These are phyloP conservation scores for Conringia planisiliqua DNA, from an alignment of 345 rosid genomes.

Conservation along the genomic window DNA sequence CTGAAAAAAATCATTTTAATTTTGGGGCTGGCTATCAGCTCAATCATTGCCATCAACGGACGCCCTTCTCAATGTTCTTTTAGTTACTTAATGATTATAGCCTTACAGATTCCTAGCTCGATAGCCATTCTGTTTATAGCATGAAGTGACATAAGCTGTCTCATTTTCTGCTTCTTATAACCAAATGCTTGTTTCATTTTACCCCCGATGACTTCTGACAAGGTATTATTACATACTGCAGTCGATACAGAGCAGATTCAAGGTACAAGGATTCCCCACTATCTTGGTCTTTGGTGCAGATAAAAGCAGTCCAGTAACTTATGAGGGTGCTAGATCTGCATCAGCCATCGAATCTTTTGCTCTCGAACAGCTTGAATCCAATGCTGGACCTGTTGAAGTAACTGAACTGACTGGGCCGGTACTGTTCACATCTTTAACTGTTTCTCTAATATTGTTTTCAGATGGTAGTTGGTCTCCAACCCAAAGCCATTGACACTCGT, in stretches of 20 bases:
- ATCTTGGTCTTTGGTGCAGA: conserved; percentile 91
- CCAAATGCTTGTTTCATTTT: background rate
- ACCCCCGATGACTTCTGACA: conserved; percentile 9
- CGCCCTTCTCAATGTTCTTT: too few relatives aligned
- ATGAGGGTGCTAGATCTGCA: conserved; percentile 91
- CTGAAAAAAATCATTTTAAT: background rate
- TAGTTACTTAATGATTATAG: too few relatives aligned
- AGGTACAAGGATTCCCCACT: conserved; percentile 93
- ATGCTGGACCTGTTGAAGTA: conserved; percentile 79
- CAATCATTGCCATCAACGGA: too few relatives aligned
- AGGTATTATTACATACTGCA: conserved; percentile 35
- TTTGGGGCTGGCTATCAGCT: background rate
- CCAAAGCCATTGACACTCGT: background rate
- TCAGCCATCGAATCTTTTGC: conserved; percentile 88
- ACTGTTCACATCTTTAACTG: conserved; percentile 11
- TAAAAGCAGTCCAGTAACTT: conserved; percentile 74
- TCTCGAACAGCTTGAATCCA: conserved; percentile 77
- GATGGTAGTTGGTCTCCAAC: background rate
- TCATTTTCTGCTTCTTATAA: background rate
- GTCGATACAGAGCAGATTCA: conserved; percentile 93
- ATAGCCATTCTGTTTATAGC: background rate
- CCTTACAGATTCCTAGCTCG: background rate
- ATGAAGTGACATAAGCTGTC: background rate
- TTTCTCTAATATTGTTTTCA: background rate
- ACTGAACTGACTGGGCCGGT: conserved; percentile 81